Percentiles rank a stretch among this genome's conserved stretches.
These are phyloP conservation scores for Cymodocea nodosa DNA, from an alignment of 116 monocot genomes.

Conservation along the genomic window DNA sequence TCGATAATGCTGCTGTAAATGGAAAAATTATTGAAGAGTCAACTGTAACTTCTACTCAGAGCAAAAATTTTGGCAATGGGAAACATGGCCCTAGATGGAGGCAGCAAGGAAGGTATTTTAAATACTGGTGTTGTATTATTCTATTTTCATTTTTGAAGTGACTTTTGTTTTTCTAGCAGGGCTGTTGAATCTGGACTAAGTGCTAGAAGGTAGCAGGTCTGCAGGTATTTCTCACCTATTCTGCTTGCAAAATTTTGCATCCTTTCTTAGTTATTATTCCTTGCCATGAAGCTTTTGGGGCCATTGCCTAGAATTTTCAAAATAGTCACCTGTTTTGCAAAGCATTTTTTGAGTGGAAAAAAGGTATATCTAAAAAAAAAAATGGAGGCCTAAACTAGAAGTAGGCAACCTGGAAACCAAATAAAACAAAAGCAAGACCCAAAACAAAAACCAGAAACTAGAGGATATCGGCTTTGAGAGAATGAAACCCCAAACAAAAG, in stretches of 20 bases:
- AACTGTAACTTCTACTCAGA: slow-evolving; percentile 8
- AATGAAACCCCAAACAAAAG: no score
- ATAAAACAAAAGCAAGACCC: no score
- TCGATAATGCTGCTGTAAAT: slow-evolving; percentile 18
- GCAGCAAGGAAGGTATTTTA: slow-evolving; percentile 16
- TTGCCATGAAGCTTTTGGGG: no score
- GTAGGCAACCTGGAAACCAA: no score
- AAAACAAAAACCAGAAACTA: no score
- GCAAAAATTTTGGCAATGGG: slow-evolving; percentile 31
- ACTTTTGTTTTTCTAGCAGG: slow-evolving; percentile 6
- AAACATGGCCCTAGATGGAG: slow-evolving; percentile 32
- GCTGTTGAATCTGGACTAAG: slow-evolving; percentile 6
- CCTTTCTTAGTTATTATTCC: not conserved
- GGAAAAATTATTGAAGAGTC: slow-evolving; percentile 17
- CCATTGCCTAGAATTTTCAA: no score
- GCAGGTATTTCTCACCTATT: not conserved
- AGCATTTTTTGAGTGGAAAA: no score
- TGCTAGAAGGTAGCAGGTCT: slow-evolving; percentile 15
- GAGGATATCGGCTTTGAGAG: no score
- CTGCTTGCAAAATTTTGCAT: not conserved
- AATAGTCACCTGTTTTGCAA: no score
- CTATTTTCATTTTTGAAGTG: not conserved
- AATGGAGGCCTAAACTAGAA: no score
- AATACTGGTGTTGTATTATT: not conserved
- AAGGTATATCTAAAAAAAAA: no score